Base-by-base conservation (phyloP, 176 grass and related monocot genomes). In the Secale cereale region DNA sequence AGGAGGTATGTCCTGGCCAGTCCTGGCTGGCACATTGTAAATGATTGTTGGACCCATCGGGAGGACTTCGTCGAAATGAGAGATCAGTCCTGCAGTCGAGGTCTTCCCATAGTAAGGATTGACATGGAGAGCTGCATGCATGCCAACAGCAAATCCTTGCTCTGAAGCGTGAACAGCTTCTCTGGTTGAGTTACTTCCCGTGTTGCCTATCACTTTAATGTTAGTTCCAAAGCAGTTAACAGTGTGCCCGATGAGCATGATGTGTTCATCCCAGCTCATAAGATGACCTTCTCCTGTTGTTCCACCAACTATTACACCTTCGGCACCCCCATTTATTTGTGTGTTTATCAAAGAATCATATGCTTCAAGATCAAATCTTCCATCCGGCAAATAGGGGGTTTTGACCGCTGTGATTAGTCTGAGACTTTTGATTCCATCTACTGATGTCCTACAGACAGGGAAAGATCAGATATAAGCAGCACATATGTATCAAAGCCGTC, bases 231-330 rank as follows among this genome's bases (percentile, higher is more conserved):
- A 99, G 74, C 97, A 99, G 88, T 96, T 96, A 57, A 99, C 97
- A 3, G 97, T 94, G 78, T 99, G 97, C 16, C 89, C 97, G 23
- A 96, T 99, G 41, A 99, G 91, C 93, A 99, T 99, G 70, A 96
- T 92, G 76, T 99, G 97, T 71, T 99, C 97, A 57, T 99, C 97
- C 97, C 97, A 99, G 81, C 93, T 95, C 97, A 99, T 99, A 59
- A 99, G 91, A 37, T 99, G 97, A 22, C 97, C 97, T 77, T 99
- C 97, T 68, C 93, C 91, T 45, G 93, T 92, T 73, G 93, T 99
- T 69, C 91, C 97, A 70, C 97, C 93, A 70, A 99, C 97, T 69
- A 96, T 96, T 17, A 99, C 93, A 72, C 87, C 97, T 89, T 99
- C 91, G 37, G 79, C 90, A 52, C 97, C 93, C 72, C 87, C 88